These are phyloP conservation scores for Platanthera guangdongensis DNA, from an alignment of 106 monocot genomes.

Conservation along the genomic window DNA sequence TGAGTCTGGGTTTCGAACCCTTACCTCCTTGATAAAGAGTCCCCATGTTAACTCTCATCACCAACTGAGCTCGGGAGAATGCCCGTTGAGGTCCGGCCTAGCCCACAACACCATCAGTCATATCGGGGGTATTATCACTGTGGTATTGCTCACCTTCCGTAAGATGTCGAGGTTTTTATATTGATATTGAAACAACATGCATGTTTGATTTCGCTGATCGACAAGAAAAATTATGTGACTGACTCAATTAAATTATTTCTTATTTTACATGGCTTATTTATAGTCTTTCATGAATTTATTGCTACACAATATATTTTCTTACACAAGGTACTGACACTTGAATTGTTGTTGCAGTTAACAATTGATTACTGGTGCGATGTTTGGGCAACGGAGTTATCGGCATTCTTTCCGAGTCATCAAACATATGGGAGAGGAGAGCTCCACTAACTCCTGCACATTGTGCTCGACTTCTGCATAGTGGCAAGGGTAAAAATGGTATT, in stretches of 20 bases:
- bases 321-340: not conserved
- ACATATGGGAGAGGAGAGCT: conserved; percentile 87
- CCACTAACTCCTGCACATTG: conserved; percentile 87
- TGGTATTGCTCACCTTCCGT: too few relatives aligned
- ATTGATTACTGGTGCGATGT: conserved; percentile 23
- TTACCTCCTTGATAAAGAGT: too few relatives aligned
- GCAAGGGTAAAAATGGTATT: conserved; percentile 41
- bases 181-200: too few relatives aligned
- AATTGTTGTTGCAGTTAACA: conserved; percentile 1
- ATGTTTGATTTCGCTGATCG: too few relatives aligned
- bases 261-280: not conserved
- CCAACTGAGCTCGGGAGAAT: too few relatives aligned
- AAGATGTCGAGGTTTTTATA: too few relatives aligned
- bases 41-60: too few relatives aligned
- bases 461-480: conserved; percentile 71
- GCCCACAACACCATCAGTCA: too few relatives aligned
- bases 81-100: too few relatives aligned
- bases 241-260: not conserved
- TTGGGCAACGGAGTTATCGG: conserved; percentile 92
- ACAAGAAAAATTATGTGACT: not conserved
- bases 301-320: not conserved
- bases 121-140: too few relatives aligned
- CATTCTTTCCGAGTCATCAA: conserved; percentile 64
- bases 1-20: too few relatives aligned
- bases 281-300: not conserved